Percentiles rank a stretch among this genome's conserved stretches.
phyloP scores from a whole-genome alignment of 768 basidiomycete genomes.

The Termitomyces sp. region DNA sequence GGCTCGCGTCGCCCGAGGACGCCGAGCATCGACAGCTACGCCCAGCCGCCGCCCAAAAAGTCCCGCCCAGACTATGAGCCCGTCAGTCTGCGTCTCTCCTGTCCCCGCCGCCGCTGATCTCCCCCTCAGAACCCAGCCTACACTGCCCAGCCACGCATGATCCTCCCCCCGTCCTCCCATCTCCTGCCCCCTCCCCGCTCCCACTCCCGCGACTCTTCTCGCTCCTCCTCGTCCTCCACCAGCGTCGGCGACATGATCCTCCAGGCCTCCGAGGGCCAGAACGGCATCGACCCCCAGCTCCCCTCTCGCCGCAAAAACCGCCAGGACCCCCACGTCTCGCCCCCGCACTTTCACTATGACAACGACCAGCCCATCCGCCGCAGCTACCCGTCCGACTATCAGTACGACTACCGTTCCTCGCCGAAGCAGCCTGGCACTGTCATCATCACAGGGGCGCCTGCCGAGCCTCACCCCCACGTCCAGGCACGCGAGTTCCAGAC shows the following conservation, averaged over 20 bases:
- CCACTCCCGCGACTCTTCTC: constrained; percentile 20
- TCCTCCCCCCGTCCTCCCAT: constrained; percentile 10
- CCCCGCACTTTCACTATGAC: constrained; percentile 2
- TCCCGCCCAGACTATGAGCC: constrained; percentile 20
- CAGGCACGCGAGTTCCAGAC: constrained; percentile 44
- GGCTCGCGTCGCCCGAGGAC: constrained; percentile 25
- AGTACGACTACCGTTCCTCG: constrained; percentile 6
- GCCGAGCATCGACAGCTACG: constrained; percentile 29
- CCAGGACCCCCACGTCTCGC: not conserved
- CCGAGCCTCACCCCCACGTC: constrained; percentile 17
- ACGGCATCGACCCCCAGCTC: not conserved
- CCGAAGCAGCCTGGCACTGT: constrained; percentile 9
- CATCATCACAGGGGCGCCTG: constrained; percentile 9
- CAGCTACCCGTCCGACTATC: constrained; percentile 3
- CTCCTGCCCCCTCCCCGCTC: constrained; percentile 6
- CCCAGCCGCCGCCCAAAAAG: constrained; percentile 47
- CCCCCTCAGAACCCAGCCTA: too few species aligned
- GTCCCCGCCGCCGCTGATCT: too few species aligned
- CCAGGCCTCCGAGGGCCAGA: constrained; percentile 25
- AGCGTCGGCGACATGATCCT: constrained; percentile 42
- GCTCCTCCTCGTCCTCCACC: constrained; percentile 29
- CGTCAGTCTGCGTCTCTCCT: too few species aligned
- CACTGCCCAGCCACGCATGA: constrained; percentile 11
- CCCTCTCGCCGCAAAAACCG: not conserved
- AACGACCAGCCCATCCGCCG: constrained; percentile 5